Percentiles rank a stretch among this genome's conserved stretches.
Conservation (phyloP, 2,329 filamentous ascomycete species). For the Microdochium bolleyi region DNA sequence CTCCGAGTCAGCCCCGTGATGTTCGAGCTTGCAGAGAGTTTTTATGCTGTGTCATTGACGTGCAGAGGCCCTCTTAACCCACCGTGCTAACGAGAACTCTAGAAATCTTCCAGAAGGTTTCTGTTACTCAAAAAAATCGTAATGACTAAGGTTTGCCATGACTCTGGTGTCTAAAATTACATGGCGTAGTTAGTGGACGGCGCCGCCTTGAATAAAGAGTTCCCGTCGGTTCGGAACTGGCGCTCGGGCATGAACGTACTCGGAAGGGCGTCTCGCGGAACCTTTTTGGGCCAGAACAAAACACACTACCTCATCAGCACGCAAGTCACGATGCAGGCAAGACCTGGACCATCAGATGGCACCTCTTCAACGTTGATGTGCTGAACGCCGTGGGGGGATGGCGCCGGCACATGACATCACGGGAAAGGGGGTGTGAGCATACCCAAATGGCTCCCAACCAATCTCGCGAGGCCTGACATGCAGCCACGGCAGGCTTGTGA, state of each 20-base stretch:
- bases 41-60: background rate
- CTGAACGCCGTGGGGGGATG: background rate
- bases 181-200: background rate
- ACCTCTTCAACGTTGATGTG: background rate
- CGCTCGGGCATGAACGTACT: background rate
- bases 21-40: background rate
- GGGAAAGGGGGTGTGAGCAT: background rate
- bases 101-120: background rate
- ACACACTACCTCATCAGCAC: background rate
- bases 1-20: background rate
- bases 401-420: background rate
- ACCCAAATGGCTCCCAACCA: background rate
- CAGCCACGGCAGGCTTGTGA: no score
- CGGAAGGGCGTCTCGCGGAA: background rate
- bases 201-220: background rate
- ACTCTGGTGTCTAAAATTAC: background rate
- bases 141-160: background rate
- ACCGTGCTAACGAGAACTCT: background rate
- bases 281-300: background rate
- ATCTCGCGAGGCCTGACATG: no score
- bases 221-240: background rate
- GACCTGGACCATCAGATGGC: background rate
- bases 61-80: background rate
- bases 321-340: background rate
- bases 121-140: background rate